Percentiles rank a stretch among this genome's conserved stretches.
phyloP scores from a whole-genome alignment of 345 rosid genomes.

The Turnera subulata region DNA sequence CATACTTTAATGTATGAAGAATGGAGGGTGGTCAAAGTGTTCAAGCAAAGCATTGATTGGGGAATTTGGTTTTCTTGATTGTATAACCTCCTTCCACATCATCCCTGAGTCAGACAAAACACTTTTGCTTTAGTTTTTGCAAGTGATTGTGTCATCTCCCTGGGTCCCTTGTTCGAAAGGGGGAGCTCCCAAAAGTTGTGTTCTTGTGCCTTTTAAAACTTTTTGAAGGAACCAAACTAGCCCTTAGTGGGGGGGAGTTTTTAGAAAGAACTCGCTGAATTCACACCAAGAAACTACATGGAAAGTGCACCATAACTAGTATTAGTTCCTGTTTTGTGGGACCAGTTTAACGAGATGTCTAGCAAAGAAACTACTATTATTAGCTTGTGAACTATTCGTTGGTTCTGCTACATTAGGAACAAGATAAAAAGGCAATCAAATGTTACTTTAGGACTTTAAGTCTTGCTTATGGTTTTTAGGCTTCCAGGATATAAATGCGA shows the following conservation, averaged over 20 bases:
- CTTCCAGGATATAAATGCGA: no score
- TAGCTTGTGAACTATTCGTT: no score
- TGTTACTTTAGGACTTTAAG: no score
- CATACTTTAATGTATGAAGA: no score
- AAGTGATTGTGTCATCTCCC: slow-evolving; percentile 29
- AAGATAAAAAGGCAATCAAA: no score
- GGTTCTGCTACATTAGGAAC: no score
- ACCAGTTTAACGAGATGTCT: slow-evolving; percentile 10
- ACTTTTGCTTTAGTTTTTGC: slow-evolving; percentile 23
- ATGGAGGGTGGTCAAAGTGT: slow-evolving; percentile 20
- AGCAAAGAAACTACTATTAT: slow-evolving; percentile 13
- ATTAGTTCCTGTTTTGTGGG: slow-evolving; percentile 16
- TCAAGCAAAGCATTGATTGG: slow-evolving; percentile 10
- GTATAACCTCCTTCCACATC: slow-evolving; percentile 36
- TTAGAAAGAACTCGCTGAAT: no score
- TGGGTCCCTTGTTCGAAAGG: slow-evolving; percentile 11
- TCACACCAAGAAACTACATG: slow-evolving; percentile 18
- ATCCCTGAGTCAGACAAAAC: slow-evolving; percentile 52
- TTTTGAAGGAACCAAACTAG: slow-evolving; percentile 23
- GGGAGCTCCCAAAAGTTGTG: slow-evolving; percentile 24
- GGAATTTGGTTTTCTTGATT: slow-evolving; percentile 33
- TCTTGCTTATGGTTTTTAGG: no score
- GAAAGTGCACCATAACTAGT: background rate
- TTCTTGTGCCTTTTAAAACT: background rate
- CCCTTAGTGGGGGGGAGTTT: slow-evolving; percentile 10